Evolutionary conservation across 768 basidiomycete species (phyloP).

Genomic region (Tubosaeta brunneosetosa): DNA sequence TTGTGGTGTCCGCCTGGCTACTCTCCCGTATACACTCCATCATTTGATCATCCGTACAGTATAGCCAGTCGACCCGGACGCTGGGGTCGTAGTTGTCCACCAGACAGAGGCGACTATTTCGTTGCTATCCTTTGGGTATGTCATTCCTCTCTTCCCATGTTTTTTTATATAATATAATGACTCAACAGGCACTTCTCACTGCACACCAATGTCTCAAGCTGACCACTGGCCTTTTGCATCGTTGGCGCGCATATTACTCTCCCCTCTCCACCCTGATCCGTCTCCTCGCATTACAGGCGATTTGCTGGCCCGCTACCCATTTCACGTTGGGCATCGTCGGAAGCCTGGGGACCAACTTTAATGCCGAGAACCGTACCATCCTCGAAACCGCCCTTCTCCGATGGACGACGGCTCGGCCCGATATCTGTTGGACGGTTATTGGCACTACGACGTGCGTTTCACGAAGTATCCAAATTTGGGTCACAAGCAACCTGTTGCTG

Average conservation of each 20-base stretch:
- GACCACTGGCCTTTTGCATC: conserved; percentile 81
- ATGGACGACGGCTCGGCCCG: conserved; percentile 59
- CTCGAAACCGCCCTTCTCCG: conserved; percentile 29
- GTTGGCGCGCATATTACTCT: conserved; percentile 91
- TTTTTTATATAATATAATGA: neutral
- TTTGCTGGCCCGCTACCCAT: conserved; percentile 95
- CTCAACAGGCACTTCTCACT: conserved; percentile 66
- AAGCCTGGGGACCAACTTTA: conserved; percentile 20
- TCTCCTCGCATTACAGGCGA: conserved; percentile 87
- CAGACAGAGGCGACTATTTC: conserved; percentile 59
- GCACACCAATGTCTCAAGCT: conserved; percentile 86
- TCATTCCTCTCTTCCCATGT: neutral
- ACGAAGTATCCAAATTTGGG: conserved; percentile 89
- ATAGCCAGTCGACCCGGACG: neutral
- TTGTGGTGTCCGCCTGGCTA: conserved; percentile 42
- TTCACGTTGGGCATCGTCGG: conserved; percentile 75
- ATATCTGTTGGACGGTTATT: conserved; percentile 86
- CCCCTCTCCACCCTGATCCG: conserved; percentile 86
- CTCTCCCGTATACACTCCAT: conserved; percentile 3
- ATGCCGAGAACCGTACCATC: conserved; percentile 4
- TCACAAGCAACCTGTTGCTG: conserved; percentile 75
- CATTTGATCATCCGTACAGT: conserved; percentile 1
- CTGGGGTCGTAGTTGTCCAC: conserved; percentile 35
- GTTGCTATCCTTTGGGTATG: conserved; percentile 71
- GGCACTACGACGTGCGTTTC: conserved; percentile 84